Evolutionary conservation across 1,284 basidiomycete genomes (phyloP), one percentile per base, ranked within the genome.

Genomic region (Naganishia cerealis): DNA sequence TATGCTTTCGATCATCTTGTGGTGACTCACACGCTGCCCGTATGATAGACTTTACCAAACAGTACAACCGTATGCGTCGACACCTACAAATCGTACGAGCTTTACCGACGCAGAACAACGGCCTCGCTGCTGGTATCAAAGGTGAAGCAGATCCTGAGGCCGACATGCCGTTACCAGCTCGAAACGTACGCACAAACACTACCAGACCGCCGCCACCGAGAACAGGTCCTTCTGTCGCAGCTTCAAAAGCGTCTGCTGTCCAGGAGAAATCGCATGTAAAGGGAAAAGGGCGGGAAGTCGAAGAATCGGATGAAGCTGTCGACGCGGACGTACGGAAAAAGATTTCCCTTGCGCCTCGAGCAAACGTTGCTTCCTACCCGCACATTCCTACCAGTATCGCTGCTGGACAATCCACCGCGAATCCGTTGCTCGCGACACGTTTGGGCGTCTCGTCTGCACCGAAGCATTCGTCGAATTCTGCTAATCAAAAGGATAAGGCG

Each of bases 61-160:
- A 95, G 75, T 97, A 91, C 82, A 97, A 96, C 80, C 89, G 94
- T 42, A 84, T 95, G 42, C 84, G 88, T 63, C 93, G 95, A 77
- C 90, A 94, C 76, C 75, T 73, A 33, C 66, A 69, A 15, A 73
- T 72, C 50, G 65, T 71, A n/a, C 52, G 61, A 16, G 73, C 75
- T 39, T 67, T 73, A 38, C 75, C 74, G 15, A 61, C 67, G 2
- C 50, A 59, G 15, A 38, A 46, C 6, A 67, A 71, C 65, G 62
- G 56, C 18, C 52, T 39, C 16, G 21, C 46, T 39, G 21, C 50
- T 36, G 57, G 68, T 53, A 54, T 50, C 46, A 42, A 77, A 38
- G 74, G 72, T 3, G 75, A 75, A 33, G 70, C 71, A 10, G 71
- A 70, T 62, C 70, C 69, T 29, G 67, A 70, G 50, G 73, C 71